Evolutionary conservation across 805 yeast species (phyloP), one percentile per base, ranked within the genome.

Genomic region (Candida berthetii): DNA sequence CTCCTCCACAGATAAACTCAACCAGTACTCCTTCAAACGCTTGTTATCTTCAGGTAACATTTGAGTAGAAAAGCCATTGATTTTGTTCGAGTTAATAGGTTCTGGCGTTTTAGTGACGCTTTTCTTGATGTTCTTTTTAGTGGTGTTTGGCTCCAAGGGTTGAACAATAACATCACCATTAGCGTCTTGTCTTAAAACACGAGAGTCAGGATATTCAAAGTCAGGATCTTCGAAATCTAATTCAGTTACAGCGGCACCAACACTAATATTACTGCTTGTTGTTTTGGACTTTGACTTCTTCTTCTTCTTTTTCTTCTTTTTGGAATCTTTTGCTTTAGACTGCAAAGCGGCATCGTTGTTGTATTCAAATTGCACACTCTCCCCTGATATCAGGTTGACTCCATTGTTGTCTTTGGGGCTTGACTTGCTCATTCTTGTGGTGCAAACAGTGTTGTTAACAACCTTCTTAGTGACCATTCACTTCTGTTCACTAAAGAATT

Each of bases 141-240:
- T 7, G 7, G 32, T 7, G 11, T 29, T 29, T 14, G 41, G 41
- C 8, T 49, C 49, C 38, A 61, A 49, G 28, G 62, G 57, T 50
- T 84, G 83, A 19, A 86, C 88, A 38, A 85, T 74, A 5, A 85
- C 84, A 49, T 83, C 86, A 7, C 95, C 95, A 56, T 85, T 82
- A 4, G 81, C 73, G 3, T 76, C 84, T 49, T 81, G 80, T 49
- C 77, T 82, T 36, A 84, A 78, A 4, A 84, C 79, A 42, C 93
- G 61, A 8, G 89, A 81, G 13, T 75, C 71, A 3, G 93, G 93
- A 53, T 84, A 84, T 14, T 81, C 87, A 29, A 74, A 71, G 32
- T 71, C 68, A 13, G 81, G 77, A 50, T 79, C 68, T 52, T 71
- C 72, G 20, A 79, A 50, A 37, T 77, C 70, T 2, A 76, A 78